phyloP scores from a whole-genome alignment of 768 basidiomycete genomes.

The Pleurotus citrinopileatus region DNA sequence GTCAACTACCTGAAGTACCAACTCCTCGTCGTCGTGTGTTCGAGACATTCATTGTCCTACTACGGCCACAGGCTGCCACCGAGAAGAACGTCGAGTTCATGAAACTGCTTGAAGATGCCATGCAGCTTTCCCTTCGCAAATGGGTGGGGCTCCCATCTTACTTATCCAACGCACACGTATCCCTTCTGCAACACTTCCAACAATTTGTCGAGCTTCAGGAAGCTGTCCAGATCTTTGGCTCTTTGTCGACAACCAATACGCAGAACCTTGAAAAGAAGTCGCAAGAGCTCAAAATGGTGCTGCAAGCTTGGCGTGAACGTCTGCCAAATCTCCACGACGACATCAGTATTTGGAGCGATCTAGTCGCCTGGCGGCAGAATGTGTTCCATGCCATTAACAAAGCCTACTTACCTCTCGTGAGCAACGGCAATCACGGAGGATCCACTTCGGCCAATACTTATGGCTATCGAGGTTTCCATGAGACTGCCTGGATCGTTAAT shows the following conservation, averaged over 20 bases:
- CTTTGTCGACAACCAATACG: slow-evolving; percentile 80
- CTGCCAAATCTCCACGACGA: slow-evolving; percentile 95
- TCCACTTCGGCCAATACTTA: slow-evolving; percentile 70
- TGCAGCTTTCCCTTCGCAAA: slow-evolving; percentile 94
- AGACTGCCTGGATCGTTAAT: slow-evolving; percentile 99
- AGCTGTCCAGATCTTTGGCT: slow-evolving; percentile 92
- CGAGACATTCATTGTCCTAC: slow-evolving; percentile 88
- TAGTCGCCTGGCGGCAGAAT: slow-evolving; percentile 99
- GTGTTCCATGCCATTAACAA: slow-evolving; percentile 98
- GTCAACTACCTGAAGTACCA: slow-evolving; percentile 75
- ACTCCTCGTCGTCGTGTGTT: slow-evolving; percentile 98
- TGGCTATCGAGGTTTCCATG: slow-evolving; percentile 96
- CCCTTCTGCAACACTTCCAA: slow-evolving; percentile 95
- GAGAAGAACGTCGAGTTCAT: slow-evolving; percentile 90
- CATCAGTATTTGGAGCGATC: slow-evolving; percentile 97
- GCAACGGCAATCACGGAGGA: slow-evolving; percentile 47
- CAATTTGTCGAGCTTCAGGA: slow-evolving; percentile 98
- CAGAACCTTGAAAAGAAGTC: slow-evolving; percentile 94
- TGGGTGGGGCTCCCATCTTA: slow-evolving; percentile 89
- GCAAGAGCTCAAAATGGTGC: slow-evolving; percentile 91
- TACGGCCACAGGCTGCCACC: slow-evolving; percentile 76
- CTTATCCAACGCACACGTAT: slow-evolving; percentile 89
- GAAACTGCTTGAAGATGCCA: slow-evolving; percentile 88
- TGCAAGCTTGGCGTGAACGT: slow-evolving; percentile 96
- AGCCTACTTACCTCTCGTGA: slow-evolving; percentile 89